Evolutionary conservation across 2,329 filamentous ascomycete genomes (phyloP), one percentile per base, ranked within the genome.

Genomic region (Didymellaceae sp.): DNA sequence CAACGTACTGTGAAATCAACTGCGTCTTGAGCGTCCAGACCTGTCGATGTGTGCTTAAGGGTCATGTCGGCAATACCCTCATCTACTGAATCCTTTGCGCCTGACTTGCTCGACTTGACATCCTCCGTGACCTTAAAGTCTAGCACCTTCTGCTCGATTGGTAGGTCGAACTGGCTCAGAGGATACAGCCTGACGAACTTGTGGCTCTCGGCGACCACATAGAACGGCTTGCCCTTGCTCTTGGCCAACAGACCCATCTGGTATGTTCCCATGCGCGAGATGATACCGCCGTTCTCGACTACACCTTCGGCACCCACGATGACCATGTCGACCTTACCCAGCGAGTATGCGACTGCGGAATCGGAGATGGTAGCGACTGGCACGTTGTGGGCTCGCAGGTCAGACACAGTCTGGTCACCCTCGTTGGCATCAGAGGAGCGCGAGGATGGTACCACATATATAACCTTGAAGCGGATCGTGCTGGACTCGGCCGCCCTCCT

Each of bases 171-270:
- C 74, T 96, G 91, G 56, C 87, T 86, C 17, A 94, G 77, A 1
- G 93, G 90, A 65, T 92, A 94, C 46, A 94, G 82, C 64, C 91
- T 83, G 35, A 95, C 91, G 69, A 99, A 97, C 77, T 99, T 99
- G 79, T 99, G 94, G 65, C 90, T 95, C 78, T 99, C 94, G 1
- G 89, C 89, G 5, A 94, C 91, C 14, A 96, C 91, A 67, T 95
- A 96, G 62, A 97, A 90, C 0, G 89, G 89, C 56, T 90, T 86
- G 30, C 86, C 84, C 54, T 83, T 82, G 11, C 82, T 82, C 64
- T 87, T 86, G 5, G 92, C 91, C 43, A 97, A 78, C 61, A 91
- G 78, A 2, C 90, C 92, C 62, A 97, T 87, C 77, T 96, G 91
- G 62, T 90, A 93, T 4, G 85, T 87, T 20, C 93, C 93, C 75